phyloP scores from a whole-genome alignment of 306 rosid genomes.

The Trifolium subterraneum region DNA sequence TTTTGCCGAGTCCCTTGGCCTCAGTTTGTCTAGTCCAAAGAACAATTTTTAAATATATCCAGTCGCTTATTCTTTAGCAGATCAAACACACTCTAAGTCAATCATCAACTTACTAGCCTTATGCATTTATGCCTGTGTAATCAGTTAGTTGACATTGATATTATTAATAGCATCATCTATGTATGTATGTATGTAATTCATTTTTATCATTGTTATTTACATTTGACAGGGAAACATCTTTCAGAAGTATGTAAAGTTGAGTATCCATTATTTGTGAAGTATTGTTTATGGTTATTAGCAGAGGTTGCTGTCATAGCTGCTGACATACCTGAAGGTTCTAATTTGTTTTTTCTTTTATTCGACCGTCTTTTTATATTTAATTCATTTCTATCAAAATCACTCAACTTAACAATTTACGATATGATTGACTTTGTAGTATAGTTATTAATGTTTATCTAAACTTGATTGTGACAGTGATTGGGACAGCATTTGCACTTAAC shows the following conservation, averaged over 20 bases:
- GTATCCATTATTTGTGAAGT: constrained; percentile 70
- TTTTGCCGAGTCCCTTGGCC: no score
- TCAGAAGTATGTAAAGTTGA: constrained; percentile 83
- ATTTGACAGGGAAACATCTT: constrained; percentile 76
- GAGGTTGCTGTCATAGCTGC: constrained; percentile 89
- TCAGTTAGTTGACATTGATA: not conserved
- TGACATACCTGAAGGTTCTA: constrained; percentile 86
- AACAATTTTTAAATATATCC: no score
- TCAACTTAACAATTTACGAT: not conserved
- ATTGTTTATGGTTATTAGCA: constrained; percentile 83
- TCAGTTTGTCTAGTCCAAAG: no score
- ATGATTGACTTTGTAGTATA: not conserved
- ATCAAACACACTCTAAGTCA: no score
- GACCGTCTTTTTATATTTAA: not conserved
- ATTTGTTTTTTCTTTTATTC: not conserved
- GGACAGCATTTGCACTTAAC: constrained; percentile 87
- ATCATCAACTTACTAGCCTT: not conserved
- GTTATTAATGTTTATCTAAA: not conserved
- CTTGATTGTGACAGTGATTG: constrained; percentile 67
- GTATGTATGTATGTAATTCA: no score
- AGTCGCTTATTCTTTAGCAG: no score
- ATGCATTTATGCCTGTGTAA: not conserved
- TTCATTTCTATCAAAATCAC: constrained; percentile 12
- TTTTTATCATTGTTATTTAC: not conserved
- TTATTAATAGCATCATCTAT: not conserved